Base-by-base conservation (phyloP, 306 rosid genomes). In the Calophaca sinica region DNA sequence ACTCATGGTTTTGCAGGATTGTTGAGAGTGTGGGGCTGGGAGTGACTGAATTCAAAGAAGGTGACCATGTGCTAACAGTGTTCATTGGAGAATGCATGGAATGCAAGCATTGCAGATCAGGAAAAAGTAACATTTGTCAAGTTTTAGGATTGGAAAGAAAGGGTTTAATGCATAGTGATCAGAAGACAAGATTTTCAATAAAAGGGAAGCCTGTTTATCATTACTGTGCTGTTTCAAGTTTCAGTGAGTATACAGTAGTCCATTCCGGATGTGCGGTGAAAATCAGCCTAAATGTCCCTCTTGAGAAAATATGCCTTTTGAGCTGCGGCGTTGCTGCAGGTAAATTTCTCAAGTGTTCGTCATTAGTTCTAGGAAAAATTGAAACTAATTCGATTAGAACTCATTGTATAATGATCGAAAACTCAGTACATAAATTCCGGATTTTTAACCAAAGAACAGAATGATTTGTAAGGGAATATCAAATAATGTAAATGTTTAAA, bases 311-410 rank as follows among this genome's bases (percentile, higher is more conserved):
- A 45, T 94, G 99, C 85, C 90, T 94, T 76, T 83, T 94, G 60
- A 94, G 97, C 72, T 90, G 99, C 71, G 99, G 99, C 11, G 89
- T 94, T 74, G 93, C 99, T 69, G 89, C 99, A 85, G 99, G 99
- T 94, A 83, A 78, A 70, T 15, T 39, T 73, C 64, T 45, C 63
- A 66, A 60, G 33, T 60, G 26, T 42, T 42, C 36, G 5, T 32
- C 33, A 11, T 13, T 68, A 26, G 28, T 55, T 60, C 32, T 61
- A 20, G 58, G 59, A 42, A 71, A 72, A 29, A 7, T 31, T 29
- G 42, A 58, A 13, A 13, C 35, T 73, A 46, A 9, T 73, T 11
- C 52, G 33, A 41, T 41, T 31, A 20, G 42, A 74, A 51, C 9
- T 50, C 49, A 4, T 14, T 61, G 10, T 60, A 52, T 51, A 42